These are phyloP conservation scores for Collybia nuda DNA, from an alignment of 768 basidiomycete species.

Conservation along the genomic window DNA sequence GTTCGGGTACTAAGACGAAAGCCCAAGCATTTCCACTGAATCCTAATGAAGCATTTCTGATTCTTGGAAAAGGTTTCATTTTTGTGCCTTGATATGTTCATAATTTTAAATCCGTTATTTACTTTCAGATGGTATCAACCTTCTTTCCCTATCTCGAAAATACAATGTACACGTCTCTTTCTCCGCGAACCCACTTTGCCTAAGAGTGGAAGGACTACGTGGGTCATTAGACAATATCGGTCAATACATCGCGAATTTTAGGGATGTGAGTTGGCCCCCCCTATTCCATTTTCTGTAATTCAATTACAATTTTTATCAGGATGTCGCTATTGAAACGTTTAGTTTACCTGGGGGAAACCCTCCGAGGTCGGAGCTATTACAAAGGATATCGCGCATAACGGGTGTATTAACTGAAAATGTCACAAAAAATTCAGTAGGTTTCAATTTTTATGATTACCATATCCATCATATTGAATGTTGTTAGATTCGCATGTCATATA, in stretches of 20 bases:
- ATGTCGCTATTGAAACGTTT: conserved; percentile 34
- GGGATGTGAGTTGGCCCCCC: conserved; percentile 38
- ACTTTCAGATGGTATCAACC: conserved; percentile 59
- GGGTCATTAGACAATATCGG: conserved; percentile 48
- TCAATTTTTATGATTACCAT: too few relatives aligned
- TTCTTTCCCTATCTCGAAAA: conserved; percentile 55
- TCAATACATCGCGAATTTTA: conserved; percentile 46
- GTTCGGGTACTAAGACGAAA: conserved; percentile 1
- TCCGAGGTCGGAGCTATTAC: conserved; percentile 48
- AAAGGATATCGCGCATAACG: conserved; percentile 66
- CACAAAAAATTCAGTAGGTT: conserved; percentile 17
- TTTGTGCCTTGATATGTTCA: not conserved
- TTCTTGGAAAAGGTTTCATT: conserved; percentile 65
- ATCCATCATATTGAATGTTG: not conserved
- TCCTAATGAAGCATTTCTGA: conserved; percentile 62
- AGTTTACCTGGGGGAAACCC: conserved; percentile 42
- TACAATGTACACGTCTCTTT: conserved; percentile 66
- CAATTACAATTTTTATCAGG: conserved; percentile 26
- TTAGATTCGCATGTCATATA: conserved; percentile 60
- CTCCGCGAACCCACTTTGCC: conserved; percentile 49
- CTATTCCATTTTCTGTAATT: not conserved
- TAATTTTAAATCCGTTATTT: not conserved
- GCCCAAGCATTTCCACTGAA: conserved; percentile 54
- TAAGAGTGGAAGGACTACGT: conserved; percentile 59
- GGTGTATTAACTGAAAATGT: conserved; percentile 62